Conservation (phyloP, 2,329 filamentous ascomycete genomes). For the Venturia nashicola region DNA sequence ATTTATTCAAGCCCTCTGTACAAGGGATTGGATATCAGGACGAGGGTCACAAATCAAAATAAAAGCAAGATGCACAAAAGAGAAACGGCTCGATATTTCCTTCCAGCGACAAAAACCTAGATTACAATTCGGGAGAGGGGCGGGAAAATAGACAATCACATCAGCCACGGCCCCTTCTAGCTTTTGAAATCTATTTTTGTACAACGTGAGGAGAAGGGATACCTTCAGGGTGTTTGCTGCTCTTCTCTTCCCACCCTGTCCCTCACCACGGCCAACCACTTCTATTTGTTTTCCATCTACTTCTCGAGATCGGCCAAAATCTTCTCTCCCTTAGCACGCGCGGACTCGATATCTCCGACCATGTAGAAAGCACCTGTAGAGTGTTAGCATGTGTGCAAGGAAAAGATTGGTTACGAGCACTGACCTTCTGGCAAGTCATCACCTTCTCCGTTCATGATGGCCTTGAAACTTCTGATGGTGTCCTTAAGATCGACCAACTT, state of each 20-base stretch:
- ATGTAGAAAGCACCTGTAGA: slow-evolving; percentile 69
- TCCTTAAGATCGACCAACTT: slow-evolving; percentile 97
- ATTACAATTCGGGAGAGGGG: background rate
- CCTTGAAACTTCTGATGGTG: slow-evolving; percentile 95
- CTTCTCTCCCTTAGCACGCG: slow-evolving; percentile 97
- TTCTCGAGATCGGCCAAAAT: slow-evolving; percentile 80
- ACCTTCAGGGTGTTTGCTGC: background rate
- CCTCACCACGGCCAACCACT: background rate
- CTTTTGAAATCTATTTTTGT: slow-evolving; percentile 1
- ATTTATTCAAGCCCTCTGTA: too few relatives aligned
- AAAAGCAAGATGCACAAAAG: background rate
- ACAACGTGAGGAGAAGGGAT: background rate
- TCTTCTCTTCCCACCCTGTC: background rate
- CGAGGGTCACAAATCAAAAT: background rate
- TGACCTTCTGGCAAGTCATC: slow-evolving; percentile 89
- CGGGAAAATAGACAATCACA: background rate
- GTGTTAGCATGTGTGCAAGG: slow-evolving; percentile 18
- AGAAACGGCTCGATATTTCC: background rate
- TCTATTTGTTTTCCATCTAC: slow-evolving; percentile 4
- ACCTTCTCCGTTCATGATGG: slow-evolving; percentile 87
- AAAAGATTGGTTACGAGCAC: slow-evolving; percentile 15
- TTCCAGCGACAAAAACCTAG: background rate
- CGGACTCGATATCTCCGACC: slow-evolving; percentile 92
- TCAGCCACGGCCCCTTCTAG: background rate
- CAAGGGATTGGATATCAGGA: background rate